Conservation (phyloP, 1,139 yeast genomes). For the Candida frijolesensis region DNA sequence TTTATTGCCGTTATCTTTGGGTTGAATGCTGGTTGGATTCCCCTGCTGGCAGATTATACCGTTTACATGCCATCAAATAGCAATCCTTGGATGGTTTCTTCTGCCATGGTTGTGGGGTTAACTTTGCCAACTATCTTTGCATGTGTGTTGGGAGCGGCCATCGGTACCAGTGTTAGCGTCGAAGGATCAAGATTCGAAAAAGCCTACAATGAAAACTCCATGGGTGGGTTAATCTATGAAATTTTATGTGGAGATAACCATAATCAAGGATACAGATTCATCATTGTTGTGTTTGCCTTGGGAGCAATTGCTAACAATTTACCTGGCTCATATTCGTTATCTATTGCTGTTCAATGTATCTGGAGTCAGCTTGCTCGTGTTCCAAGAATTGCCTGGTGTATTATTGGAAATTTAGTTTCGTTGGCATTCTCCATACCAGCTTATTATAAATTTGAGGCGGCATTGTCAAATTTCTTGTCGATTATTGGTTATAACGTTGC, state of each 20-base stretch:
- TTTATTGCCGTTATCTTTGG: constrained; percentile 31
- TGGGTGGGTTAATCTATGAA: constrained; percentile 33
- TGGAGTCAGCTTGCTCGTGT: constrained; percentile 30
- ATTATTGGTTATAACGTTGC: constrained; percentile 33
- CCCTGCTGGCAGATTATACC: constrained; percentile 34
- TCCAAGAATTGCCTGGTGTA: constrained; percentile 35
- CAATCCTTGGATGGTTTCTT: constrained; percentile 27
- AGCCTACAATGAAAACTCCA: constrained; percentile 24
- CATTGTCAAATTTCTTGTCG: constrained; percentile 33
- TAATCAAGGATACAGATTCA: constrained; percentile 34
- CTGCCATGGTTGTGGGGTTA: constrained; percentile 30
- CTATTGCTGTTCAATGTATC: constrained; percentile 30
- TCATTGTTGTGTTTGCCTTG: constrained; percentile 31
- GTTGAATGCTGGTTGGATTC: constrained; percentile 34
- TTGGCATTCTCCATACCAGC: constrained; percentile 35
- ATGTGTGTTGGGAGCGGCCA: constrained; percentile 32
- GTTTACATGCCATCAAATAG: constrained; percentile 31
- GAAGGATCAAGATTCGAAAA: constrained; percentile 22
- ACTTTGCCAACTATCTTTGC: constrained; percentile 29
- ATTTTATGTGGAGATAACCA: constrained; percentile 29
- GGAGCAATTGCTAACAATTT: constrained; percentile 32
- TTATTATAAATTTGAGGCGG: constrained; percentile 28
- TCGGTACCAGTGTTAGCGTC: constrained; percentile 21
- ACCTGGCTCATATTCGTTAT: constrained; percentile 33
- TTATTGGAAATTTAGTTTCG: constrained; percentile 30